These are phyloP conservation scores for Neurospora terricola DNA, from an alignment of 495 filamentous ascomycete genomes.

Conservation along the genomic window DNA sequence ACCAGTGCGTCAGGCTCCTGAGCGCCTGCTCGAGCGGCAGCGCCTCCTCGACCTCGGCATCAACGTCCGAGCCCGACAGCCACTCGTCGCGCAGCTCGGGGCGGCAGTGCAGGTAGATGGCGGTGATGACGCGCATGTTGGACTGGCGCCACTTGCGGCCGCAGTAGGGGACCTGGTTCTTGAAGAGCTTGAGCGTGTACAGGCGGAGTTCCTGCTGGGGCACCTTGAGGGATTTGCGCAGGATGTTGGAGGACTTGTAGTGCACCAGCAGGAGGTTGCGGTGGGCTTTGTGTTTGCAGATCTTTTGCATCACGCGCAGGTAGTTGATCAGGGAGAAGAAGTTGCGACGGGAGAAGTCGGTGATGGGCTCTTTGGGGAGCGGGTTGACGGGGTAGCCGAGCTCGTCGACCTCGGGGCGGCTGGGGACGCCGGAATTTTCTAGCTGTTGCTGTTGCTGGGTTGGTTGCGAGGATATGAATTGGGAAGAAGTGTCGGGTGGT, in stretches of 20 bases:
- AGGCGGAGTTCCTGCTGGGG: conserved; percentile 78
- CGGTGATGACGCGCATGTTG: conserved; percentile 98
- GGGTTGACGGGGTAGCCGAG: conserved; percentile 61
- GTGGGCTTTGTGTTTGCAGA: conserved; percentile 89
- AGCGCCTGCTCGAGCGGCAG: conserved; percentile 84
- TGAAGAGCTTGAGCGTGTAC: conserved; percentile 96
- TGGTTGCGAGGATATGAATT: neutral
- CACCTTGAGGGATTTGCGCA: conserved; percentile 82
- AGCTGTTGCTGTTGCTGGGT: neutral
- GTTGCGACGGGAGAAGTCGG: conserved; percentile 82
- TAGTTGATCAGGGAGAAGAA: conserved; percentile 92
- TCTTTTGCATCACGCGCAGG: conserved; percentile 91
- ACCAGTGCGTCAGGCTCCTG: conserved; percentile 81
- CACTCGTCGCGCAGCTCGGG: conserved; percentile 93
- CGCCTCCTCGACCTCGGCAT: conserved; percentile 86
- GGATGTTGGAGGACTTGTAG: conserved; percentile 83
- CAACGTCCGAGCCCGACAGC: conserved; percentile 82
- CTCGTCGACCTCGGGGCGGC: conserved; percentile 77
- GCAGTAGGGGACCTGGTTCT: conserved; percentile 95
- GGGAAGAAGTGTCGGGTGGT: conserved; percentile 1
- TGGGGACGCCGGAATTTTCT: conserved; percentile 44
- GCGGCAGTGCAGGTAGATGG: conserved; percentile 84
- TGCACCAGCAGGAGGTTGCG: conserved; percentile 86
- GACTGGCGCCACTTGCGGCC: conserved; percentile 95
- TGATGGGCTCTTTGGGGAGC: conserved; percentile 69